A percentile compares a stretch with the other conserved stretches of the same genome.
These are phyloP conservation scores for Pichia sp. DNA, from an alignment of 1,139 yeast genomes.

Conservation along the genomic window DNA sequence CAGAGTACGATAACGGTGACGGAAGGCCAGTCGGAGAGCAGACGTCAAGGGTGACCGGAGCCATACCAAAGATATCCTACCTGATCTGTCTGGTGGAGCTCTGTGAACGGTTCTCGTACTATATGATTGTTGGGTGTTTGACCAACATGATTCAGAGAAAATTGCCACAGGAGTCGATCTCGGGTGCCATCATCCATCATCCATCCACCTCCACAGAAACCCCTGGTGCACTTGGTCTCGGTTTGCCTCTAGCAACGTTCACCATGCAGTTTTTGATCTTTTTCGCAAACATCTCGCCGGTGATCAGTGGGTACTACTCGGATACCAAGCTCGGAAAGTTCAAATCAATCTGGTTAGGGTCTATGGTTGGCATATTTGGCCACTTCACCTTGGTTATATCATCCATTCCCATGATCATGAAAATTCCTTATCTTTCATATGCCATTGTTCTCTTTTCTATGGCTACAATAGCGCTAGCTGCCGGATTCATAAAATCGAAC, in stretches of 20 bases:
- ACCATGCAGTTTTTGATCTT: slow-evolving; percentile 39
- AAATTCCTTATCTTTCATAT: slow-evolving; percentile 33
- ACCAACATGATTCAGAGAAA: slow-evolving; percentile 45
- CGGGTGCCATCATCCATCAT: slow-evolving; percentile 38
- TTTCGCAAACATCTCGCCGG: slow-evolving; percentile 42
- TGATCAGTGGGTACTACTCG: slow-evolving; percentile 42
- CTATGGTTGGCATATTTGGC: slow-evolving; percentile 37
- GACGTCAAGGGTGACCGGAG: slow-evolving; percentile 29
- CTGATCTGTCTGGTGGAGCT: slow-evolving; percentile 42
- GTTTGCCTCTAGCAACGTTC: slow-evolving; percentile 40
- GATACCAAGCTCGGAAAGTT: slow-evolving; percentile 42
- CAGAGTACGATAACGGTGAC: neutral
- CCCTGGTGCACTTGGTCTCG: slow-evolving; percentile 43
- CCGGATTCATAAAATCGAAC: slow-evolving; percentile 51
- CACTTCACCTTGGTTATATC: slow-evolving; percentile 41
- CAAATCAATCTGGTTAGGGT: slow-evolving; percentile 42
- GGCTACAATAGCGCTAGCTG: slow-evolving; percentile 38
- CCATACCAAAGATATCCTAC: slow-evolving; percentile 39
- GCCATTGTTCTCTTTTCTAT: slow-evolving; percentile 38
- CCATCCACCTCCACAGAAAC: slow-evolving; percentile 31
- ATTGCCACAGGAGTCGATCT: slow-evolving; percentile 40
- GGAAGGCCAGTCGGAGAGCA: neutral
- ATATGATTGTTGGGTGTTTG: slow-evolving; percentile 40
- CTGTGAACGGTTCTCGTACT: slow-evolving; percentile 46
- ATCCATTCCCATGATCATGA: slow-evolving; percentile 38